Evolutionary conservation across 2,329 filamentous ascomycete species (phyloP), one percentile per base, ranked within the genome.

Genomic region (Dactylellina cionopaga): DNA sequence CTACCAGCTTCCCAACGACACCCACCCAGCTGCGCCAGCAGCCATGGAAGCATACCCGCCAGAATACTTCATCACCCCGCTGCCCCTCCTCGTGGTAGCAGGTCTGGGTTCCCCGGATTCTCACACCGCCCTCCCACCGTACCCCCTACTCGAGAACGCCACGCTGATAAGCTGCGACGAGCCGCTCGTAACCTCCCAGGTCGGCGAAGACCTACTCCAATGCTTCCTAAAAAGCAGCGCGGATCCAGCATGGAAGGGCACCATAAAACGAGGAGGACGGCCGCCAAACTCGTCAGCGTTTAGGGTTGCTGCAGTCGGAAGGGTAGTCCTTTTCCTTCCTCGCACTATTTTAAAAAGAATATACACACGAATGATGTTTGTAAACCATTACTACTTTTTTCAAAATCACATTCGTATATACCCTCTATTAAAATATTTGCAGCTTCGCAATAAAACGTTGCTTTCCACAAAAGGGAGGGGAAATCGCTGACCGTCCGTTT

Each of bases 41-140:
- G 75, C 76, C 74, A 95, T 95, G 91, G 90, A 95, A 81, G 90
- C 86, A 77, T 94, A 92, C 81, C 90, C 91, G 60, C 80, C 83
- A 68, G 90, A 89, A 80, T 96, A 93, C 83, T 84, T 96, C 80
- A 87, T 89, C 79, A 92, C 95, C 81, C 96, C 95, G 81, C 85
- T 96, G 77, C 94, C 94, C 33, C 85, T 96, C 65, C 82, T 98
- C 73, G 83, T 96, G 47, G 86, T 96, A 31, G 92, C 92, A 35
- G 95, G 94, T 10, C 85, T 97, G 31, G 84, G 81, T 78, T 79
- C 79, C 75, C 77, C 69, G 44, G 81, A 80, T 77, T 79, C 77
- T 54, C 77, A 78, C 3, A 33, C 74, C n/a, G 75, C 77, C 24
- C 75, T 83, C 75, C 78, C 83, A 75, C 80, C 83, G 47, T 83